Evolutionary conservation across 106 monocot species (phyloP).

Genomic region (Allium cepa): DNA sequence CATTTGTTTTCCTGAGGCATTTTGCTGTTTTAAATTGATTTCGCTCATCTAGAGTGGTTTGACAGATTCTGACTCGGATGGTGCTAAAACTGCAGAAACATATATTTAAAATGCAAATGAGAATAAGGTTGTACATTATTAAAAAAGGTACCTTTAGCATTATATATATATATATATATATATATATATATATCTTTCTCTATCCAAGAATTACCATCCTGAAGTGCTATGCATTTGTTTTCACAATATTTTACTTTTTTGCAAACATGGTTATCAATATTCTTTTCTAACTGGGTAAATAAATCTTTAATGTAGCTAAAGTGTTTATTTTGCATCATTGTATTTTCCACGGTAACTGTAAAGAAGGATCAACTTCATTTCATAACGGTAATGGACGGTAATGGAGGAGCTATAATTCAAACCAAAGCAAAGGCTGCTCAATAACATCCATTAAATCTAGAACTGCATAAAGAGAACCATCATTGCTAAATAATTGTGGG

Average conservation of each 20-base stretch:
- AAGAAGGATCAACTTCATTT: conserved; percentile 11
- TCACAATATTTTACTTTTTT: background rate
- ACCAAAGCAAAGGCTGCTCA: background rate
- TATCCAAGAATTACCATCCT: background rate
- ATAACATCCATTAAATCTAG: background rate
- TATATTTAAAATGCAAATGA: background rate
- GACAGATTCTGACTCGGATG: background rate
- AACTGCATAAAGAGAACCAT: conserved; percentile 2
- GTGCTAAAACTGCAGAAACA: background rate
- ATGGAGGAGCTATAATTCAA: conserved; percentile 2
- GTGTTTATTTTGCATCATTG: background rate
- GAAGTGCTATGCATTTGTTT: background rate
- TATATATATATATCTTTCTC: background rate
- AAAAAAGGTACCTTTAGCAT: background rate
- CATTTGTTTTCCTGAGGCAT: conserved; percentile 8
- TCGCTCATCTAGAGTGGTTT: background rate
- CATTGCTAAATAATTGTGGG: background rate
- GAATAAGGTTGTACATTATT: too few species aligned
- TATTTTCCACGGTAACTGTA: background rate
- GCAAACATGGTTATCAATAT: conserved; percentile 4
- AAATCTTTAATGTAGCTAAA: background rate
- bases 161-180: too few species aligned
- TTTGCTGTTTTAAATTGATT: conserved; percentile 6
- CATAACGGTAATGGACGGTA: background rate
- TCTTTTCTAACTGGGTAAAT: background rate